Conservation (phyloP, 805 yeast genomes). For the Candida montana region DNA sequence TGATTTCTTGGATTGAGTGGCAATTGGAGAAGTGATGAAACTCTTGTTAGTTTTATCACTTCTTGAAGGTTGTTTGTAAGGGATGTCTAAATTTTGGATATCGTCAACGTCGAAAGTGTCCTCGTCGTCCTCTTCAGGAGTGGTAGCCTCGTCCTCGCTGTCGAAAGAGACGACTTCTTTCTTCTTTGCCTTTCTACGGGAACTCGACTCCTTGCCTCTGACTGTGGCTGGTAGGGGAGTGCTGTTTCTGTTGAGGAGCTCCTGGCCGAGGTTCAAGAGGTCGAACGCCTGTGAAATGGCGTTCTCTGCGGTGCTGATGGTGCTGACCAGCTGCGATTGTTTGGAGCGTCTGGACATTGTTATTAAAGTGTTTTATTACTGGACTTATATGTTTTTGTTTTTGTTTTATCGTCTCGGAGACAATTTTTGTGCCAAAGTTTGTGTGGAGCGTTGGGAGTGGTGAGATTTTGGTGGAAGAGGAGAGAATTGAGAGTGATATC, state of each 20-base stretch:
- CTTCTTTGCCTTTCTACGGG: neutral
- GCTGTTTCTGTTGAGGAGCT: constrained; percentile 15
- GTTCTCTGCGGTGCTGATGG: constrained; percentile 15
- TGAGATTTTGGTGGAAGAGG: no score
- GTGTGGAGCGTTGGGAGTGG: no score
- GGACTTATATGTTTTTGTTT: neutral
- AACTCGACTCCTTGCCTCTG: no score
- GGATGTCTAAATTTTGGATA: neutral
- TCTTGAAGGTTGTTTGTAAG: neutral
- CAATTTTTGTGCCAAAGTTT: neutral
- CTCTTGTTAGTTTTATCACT: no score
- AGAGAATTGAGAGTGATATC: no score
- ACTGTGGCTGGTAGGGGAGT: neutral
- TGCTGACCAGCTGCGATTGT: constrained; percentile 2
- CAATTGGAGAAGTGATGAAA: no score
- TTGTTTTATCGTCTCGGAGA: neutral
- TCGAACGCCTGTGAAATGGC: constrained; percentile 24
- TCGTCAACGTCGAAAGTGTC: constrained; percentile 1
- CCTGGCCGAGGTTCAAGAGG: constrained; percentile 20
- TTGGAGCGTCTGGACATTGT: neutral
- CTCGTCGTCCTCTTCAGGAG: constrained; percentile 21
- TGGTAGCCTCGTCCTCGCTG: constrained; percentile 17
- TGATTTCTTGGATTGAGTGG: no score
- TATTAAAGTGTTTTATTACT: neutral
- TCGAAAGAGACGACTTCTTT: constrained; percentile 18